These are phyloP conservation scores for Colletotrichum sp. DNA, from an alignment of 2,329 filamentous ascomycete species.

Conservation along the genomic window DNA sequence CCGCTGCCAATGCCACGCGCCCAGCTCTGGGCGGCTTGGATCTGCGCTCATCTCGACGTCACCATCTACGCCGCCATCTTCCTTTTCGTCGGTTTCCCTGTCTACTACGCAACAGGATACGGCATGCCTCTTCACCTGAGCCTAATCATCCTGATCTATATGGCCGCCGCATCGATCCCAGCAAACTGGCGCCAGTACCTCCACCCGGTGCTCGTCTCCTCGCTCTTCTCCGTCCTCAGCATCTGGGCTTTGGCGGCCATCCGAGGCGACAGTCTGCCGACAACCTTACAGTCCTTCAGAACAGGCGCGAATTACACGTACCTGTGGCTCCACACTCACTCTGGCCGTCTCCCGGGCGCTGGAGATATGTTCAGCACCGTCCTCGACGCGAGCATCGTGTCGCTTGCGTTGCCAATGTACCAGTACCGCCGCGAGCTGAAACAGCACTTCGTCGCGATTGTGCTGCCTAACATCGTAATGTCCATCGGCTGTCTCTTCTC, in stretches of 20 bases:
- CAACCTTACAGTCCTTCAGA: slow-evolving; percentile 52
- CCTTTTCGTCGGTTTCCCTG: slow-evolving; percentile 56
- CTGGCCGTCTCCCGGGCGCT: slow-evolving; percentile 50
- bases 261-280: slow-evolving; percentile 42
- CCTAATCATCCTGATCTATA: slow-evolving; percentile 58
- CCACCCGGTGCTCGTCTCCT: slow-evolving; percentile 63
- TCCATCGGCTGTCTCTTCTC: slow-evolving; percentile 59
- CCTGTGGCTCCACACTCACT: slow-evolving; percentile 47
- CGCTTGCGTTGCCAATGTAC: slow-evolving; percentile 66
- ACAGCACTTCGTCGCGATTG: slow-evolving; percentile 57
- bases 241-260: slow-evolving; percentile 59
- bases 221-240: slow-evolving; percentile 55
- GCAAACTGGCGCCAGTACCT: slow-evolving; percentile 54
- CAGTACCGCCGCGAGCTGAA: slow-evolving; percentile 62
- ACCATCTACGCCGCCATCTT: slow-evolving; percentile 50
- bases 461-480: slow-evolving; percentile 56
- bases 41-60: slow-evolving; percentile 51
- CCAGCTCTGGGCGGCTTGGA: slow-evolving; percentile 53
- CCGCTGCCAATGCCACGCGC: slow-evolving; percentile 49
- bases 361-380: slow-evolving; percentile 61
- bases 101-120: slow-evolving; percentile 60
- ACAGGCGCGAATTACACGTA: slow-evolving; percentile 58
- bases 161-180: slow-evolving; percentile 54
- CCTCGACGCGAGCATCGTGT: slow-evolving; percentile 63
- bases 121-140: slow-evolving; percentile 52